A percentile compares a stretch with the other conserved stretches of the same genome.
Evolutionary conservation across 352 stramenopile species (phyloP).

Genomic region (Pythium vanterpoolii): DNA sequence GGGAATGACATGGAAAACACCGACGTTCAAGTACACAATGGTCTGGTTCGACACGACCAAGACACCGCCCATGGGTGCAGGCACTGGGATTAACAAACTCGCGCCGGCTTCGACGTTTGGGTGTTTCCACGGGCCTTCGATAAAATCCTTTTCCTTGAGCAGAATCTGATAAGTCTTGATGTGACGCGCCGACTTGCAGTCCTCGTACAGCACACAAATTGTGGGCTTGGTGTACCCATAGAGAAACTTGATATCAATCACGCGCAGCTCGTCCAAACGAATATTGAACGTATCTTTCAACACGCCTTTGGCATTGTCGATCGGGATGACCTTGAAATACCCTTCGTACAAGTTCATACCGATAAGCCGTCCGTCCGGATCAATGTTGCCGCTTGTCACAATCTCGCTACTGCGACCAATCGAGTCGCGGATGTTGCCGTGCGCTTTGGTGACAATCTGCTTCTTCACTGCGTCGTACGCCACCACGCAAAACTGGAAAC

Average conservation of each 20-base stretch:
- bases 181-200: slow-evolving; percentile 86
- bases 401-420: slow-evolving; percentile 88
- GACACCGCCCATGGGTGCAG: slow-evolving; percentile 76
- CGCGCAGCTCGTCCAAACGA: slow-evolving; percentile 88
- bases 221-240: slow-evolving; percentile 85
- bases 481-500: slow-evolving; percentile 89
- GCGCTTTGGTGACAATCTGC: slow-evolving; percentile 81
- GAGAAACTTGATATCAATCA: slow-evolving; percentile 94
- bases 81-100: slow-evolving; percentile 87
- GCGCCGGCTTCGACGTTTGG: slow-evolving; percentile 86
- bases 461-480: slow-evolving; percentile 67
- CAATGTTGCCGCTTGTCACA: slow-evolving; percentile 86
- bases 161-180: slow-evolving; percentile 92
- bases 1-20: slow-evolving; percentile 87
- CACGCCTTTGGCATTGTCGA: slow-evolving; percentile 74
- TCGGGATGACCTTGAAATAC: slow-evolving; percentile 90
- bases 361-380: slow-evolving; percentile 81
- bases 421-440: slow-evolving; percentile 82
- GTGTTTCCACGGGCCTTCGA: slow-evolving; percentile 86
- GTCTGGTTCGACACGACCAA: slow-evolving; percentile 91
- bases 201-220: slow-evolving; percentile 91
- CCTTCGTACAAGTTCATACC: slow-evolving; percentile 91
- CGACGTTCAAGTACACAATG: slow-evolving; percentile 90
- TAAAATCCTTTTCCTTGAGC: slow-evolving; percentile 89
- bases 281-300: slow-evolving; percentile 91